Conservation (phyloP, 768 basidiomycete species). For the Suillus subaureus region DNA sequence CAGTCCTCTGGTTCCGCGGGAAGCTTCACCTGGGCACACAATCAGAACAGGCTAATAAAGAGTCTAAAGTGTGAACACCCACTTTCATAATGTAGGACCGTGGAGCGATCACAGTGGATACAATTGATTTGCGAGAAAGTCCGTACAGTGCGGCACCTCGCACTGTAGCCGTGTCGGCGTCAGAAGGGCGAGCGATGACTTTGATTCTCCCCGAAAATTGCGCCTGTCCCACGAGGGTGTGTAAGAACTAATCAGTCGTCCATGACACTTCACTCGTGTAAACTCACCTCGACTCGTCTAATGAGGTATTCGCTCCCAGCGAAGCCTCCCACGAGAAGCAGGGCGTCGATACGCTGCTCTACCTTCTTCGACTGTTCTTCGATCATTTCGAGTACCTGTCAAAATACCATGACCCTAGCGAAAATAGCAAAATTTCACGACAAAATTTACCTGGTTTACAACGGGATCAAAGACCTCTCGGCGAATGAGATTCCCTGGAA, state of each 20-base stretch:
- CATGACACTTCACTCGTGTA: conserved; percentile 10
- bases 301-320: conserved; percentile 86
- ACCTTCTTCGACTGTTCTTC: conserved; percentile 72
- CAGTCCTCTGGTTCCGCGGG: conserved; percentile 87
- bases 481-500: conserved; percentile 79
- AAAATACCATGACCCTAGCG: conserved; percentile 12
- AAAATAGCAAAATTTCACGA: conserved; percentile 11
- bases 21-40: conserved; percentile 66
- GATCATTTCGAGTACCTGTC: conserved; percentile 74
- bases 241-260: conserved; percentile 14
- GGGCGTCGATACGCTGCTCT: conserved; percentile 75
- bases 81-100: conserved; percentile 88
- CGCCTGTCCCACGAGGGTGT: conserved; percentile 44
- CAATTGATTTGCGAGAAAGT: conserved; percentile 70
- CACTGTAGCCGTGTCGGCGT: conserved; percentile 86
- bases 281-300: conserved; percentile 69
- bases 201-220: conserved; percentile 65
- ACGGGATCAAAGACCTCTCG: conserved; percentile 89
- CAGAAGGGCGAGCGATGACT: conserved; percentile 81
- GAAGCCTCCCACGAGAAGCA: conserved; percentile 90
- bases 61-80: conserved; percentile 17
- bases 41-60: background rate
- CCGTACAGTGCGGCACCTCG: conserved; percentile 91
- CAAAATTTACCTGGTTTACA: conserved; percentile 62
- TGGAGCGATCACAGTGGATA: conserved; percentile 82